These are phyloP conservation scores for Phytophthora brassicae DNA, from an alignment of 352 stramenopile genomes.

Conservation along the genomic window DNA sequence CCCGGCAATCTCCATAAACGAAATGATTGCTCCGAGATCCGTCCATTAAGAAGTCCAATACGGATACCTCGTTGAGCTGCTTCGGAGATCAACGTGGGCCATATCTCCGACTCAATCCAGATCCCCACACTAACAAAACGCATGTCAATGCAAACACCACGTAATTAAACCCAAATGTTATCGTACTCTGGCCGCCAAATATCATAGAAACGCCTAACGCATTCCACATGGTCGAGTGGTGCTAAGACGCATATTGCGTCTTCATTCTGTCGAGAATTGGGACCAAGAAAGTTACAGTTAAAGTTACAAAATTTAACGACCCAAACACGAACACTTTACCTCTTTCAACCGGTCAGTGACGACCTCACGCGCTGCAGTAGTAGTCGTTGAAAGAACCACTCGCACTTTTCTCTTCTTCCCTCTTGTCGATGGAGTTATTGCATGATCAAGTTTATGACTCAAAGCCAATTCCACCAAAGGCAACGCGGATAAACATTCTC, in stretches of 20 bases:
- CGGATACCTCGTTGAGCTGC: slow-evolving; percentile 44
- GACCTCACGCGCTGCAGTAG: slow-evolving; percentile 53
- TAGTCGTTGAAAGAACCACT: slow-evolving; percentile 75
- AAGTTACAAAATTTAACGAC: no score
- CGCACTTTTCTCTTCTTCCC: slow-evolving; percentile 24
- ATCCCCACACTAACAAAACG: slow-evolving; percentile 47
- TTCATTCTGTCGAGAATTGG: slow-evolving; percentile 16
- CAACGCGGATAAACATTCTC: slow-evolving; percentile 72
- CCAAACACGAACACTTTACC: no score
- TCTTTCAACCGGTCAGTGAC: slow-evolving; percentile 24
- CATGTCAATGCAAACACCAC: not conserved
- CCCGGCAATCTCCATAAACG: slow-evolving; percentile 52
- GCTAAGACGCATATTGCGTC: slow-evolving; percentile 57
- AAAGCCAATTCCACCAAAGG: slow-evolving; percentile 61
- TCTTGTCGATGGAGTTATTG: slow-evolving; percentile 4
- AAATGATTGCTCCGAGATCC: slow-evolving; percentile 58
- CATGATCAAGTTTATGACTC: slow-evolving; percentile 11
- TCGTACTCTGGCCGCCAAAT: slow-evolving; percentile 61
- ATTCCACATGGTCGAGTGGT: slow-evolving; percentile 56
- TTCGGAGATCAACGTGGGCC: slow-evolving; percentile 69
- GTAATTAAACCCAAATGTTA: no score
- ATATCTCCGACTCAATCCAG: slow-evolving; percentile 85
- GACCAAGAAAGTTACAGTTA: not conserved
- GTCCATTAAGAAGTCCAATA: slow-evolving; percentile 67
- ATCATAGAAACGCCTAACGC: slow-evolving; percentile 64